A percentile compares a stretch with the other conserved stretches of the same genome.
These are phyloP conservation scores for Stephania japonica DNA, from an alignment of 164 flowering plant genomes.

Conservation along the genomic window DNA sequence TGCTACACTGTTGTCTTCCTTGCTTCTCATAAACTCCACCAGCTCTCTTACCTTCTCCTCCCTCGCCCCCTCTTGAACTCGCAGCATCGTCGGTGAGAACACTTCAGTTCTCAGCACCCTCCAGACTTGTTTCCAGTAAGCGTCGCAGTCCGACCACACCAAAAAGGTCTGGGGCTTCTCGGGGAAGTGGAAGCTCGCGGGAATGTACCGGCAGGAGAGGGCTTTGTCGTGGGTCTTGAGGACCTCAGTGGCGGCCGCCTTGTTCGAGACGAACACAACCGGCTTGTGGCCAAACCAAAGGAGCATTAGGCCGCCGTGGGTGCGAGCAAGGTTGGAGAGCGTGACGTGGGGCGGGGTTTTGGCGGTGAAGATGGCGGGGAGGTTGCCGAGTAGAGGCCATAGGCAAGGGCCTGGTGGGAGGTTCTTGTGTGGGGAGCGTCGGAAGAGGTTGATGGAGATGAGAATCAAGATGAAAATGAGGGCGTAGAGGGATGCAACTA, in stretches of 20 bases:
- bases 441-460: too few relatives aligned
- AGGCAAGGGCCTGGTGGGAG: not conserved
- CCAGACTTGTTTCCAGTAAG: constrained; percentile 1
- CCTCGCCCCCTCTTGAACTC: not conserved
- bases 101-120: not conserved
- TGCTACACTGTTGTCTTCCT: too few relatives aligned
- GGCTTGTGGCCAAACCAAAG: constrained; percentile 11
- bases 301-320: constrained; percentile 14
- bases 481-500: too few relatives aligned
- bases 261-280: constrained; percentile 11
- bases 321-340: constrained; percentile 6
- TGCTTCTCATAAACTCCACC: not conserved
- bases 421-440: too few relatives aligned
- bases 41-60: not conserved
- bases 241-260: constrained; percentile 14
- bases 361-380: not conserved
- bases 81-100: not conserved
- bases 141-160: not conserved
- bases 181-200: not conserved
- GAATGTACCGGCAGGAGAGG: constrained; percentile 1
- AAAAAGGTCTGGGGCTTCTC: not conserved
- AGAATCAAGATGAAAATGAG: too few relatives aligned
- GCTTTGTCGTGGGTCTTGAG: constrained; percentile 14
- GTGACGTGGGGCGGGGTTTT: constrained; percentile 1
- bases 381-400: constrained; percentile 16